Percentiles rank a stretch among this genome's conserved stretches.
phyloP scores from a whole-genome alignment of 805 yeast species.

The Candida boleticola region DNA sequence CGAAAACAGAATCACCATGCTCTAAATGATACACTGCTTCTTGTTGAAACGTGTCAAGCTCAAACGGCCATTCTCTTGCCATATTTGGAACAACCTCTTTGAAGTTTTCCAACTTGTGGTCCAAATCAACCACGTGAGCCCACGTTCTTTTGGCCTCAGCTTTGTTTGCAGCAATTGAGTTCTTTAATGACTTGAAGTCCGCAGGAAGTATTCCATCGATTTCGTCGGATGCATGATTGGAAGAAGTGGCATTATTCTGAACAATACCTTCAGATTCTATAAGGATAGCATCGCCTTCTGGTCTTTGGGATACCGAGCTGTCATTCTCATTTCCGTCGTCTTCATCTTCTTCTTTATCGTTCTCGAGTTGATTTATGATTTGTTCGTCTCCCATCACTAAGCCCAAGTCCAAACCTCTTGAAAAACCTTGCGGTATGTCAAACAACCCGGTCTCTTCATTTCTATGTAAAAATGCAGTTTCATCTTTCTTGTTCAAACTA shows the following conservation, averaged over 20 bases:
- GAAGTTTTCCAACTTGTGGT: slow-evolving; percentile 81
- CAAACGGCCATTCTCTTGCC: slow-evolving; percentile 94
- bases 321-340: slow-evolving; percentile 14
- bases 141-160: slow-evolving; percentile 55
- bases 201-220: slow-evolving; percentile 43
- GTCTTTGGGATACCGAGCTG: slow-evolving; percentile 9
- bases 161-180: slow-evolving; percentile 20
- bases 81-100: slow-evolving; percentile 86
- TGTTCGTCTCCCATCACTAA: slow-evolving; percentile 8
- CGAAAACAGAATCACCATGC: slow-evolving; percentile 97
- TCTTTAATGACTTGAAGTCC: slow-evolving; percentile 26
- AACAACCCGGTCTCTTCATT: slow-evolving; percentile 68
- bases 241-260: background rate
- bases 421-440: slow-evolving; percentile 79
- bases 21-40: slow-evolving; percentile 96
- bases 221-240: slow-evolving; percentile 24
- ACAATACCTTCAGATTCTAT: slow-evolving; percentile 4
- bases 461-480: slow-evolving; percentile 50
- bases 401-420: slow-evolving; percentile 58
- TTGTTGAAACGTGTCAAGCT: slow-evolving; percentile 90
- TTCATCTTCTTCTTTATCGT: slow-evolving; percentile 9
- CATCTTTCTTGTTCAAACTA: slow-evolving; percentile 24
- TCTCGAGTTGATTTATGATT: slow-evolving; percentile 13
- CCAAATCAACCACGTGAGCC: slow-evolving; percentile 94
- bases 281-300: slow-evolving; percentile 5